Evolutionary conservation across 352 stramenopile species (phyloP), one percentile per base, ranked within the genome.

Genomic region (Elongisporangium undulatum): DNA sequence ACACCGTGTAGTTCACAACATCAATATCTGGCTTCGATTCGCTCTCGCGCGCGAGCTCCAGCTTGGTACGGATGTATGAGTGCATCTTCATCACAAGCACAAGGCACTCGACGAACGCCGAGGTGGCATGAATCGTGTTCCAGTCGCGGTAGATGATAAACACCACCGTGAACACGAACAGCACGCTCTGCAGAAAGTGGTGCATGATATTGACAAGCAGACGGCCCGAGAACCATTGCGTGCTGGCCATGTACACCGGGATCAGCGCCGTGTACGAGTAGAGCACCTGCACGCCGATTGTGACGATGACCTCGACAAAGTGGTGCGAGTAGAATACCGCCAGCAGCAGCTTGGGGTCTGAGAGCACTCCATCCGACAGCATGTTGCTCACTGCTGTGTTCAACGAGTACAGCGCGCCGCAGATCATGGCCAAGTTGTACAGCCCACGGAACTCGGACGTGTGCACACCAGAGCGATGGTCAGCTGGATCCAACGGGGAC

Each of bases 81-180:
- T 90, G 82, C 82, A 90, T 92, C 67, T 90, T 92, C 77, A 90
- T 89, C 52, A 92, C 56, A 51, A 92, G 62, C 57, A 92, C 80
- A 24, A 90, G 54, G 24, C 82, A 82, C 62, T 92, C 80, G 55
- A 92, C 78, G 39, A 90, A 92, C 3, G 77, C 80, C 17, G 82
- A 92, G 7, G 90, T 68, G 5, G 79, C 75, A 63, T 90, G 80
- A 50, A 92, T 77, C 34, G 79, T 77, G 61, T 82, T 85, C 80
- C 82, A 92, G 62, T 92, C 77, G 51, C 79, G 77, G 60, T 75
- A 82, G 34, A 88, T 75, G 56, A 92, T 89, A 51, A 74, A 87
- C 15, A 75, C 69, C 20, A 71, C 64, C 5, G 82, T 90, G 68
- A 82, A 76, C 59, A 87, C 76, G 58, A 92, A 92, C 6, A 92